phyloP scores from a whole-genome alignment of 169 alveolate genomes.

The Eimeria acervulina region DNA sequence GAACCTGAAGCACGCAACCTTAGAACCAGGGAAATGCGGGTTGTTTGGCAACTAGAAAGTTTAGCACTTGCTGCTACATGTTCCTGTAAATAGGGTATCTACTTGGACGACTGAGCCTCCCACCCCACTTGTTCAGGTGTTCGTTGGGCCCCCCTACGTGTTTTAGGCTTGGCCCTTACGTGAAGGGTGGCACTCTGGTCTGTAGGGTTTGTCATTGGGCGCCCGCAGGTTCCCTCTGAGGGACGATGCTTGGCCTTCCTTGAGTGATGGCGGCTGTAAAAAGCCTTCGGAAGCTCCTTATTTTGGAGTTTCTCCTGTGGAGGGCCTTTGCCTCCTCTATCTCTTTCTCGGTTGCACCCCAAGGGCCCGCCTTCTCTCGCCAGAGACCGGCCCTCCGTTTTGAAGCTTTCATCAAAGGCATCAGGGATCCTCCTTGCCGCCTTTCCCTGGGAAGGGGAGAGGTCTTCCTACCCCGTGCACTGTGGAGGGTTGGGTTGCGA shows the following conservation, averaged over 20 bases:
- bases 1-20: not conserved
- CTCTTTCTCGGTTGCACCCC: slow-evolving; percentile 32
- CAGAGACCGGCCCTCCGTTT: not conserved
- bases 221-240: not conserved
- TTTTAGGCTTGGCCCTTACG: not conserved
- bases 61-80: not conserved
- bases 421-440: not conserved
- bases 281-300: slow-evolving; percentile 5
- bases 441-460: not conserved
- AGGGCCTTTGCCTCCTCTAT: not conserved
- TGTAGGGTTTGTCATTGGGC: not conserved
- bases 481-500: not conserved
- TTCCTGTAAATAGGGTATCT: not conserved
- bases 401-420: not conserved
- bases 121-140: not conserved
- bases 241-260: not conserved
- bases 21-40: not conserved
- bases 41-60: not conserved
- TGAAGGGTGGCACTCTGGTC: not conserved
- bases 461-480: not conserved
- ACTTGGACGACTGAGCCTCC: not conserved
- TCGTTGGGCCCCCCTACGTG: not conserved
- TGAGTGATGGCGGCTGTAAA: slow-evolving; percentile 47
- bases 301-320: not conserved
- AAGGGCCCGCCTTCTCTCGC: not conserved